Evolutionary conservation across 2,329 filamentous ascomycete species (phyloP), one percentile per base, ranked within the genome.

Genomic region (Thelonectria rubi): DNA sequence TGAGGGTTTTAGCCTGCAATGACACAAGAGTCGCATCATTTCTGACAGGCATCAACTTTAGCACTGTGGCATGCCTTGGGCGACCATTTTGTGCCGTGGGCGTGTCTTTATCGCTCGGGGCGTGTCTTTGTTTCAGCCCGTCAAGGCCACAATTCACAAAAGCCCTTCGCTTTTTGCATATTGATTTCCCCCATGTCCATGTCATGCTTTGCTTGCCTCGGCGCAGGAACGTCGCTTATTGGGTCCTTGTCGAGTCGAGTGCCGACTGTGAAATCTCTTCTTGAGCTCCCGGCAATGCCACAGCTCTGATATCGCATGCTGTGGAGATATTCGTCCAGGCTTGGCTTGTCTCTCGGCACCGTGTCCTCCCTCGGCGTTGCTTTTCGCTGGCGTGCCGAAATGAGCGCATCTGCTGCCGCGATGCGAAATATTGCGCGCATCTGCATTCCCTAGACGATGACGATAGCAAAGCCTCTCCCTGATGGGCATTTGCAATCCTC

Each of bases 1-100:
- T 64, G 60, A 55, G 64, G 57, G 50, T 61, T 58, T 56, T 53
- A 49, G 51, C 53, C 63, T 18, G 32, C 55, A 65, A 72, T 72
- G 69, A 72, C 69, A 72, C 69, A 70, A 72, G 53, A 65, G 57
- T 68, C 65, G 58, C 69, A 72, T 72, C 69, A 72, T 69, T 58
- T 69, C 55, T 60, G 58, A 62, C 66, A 63, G 61, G 59, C 54
- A 62, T 63, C 55, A 48, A 46, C 34, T 63, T 51, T 65, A 64
- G 60, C 62, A 49, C 58, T 58, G 47, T 58, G 56, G 69, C 68
- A 63, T 66, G 52, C 43, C 46, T 51, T 42, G 34, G 40, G 18
- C 26, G 17, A 14, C 40, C 47, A 21, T n/a, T 43, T 30, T 47
- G 40, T 59, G 52, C 50, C 60, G 45, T 55, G 45, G 64, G 67